Evolutionary conservation across 2,329 filamentous ascomycete species (phyloP).

Genomic region (Claviceps quebecensis): DNA sequence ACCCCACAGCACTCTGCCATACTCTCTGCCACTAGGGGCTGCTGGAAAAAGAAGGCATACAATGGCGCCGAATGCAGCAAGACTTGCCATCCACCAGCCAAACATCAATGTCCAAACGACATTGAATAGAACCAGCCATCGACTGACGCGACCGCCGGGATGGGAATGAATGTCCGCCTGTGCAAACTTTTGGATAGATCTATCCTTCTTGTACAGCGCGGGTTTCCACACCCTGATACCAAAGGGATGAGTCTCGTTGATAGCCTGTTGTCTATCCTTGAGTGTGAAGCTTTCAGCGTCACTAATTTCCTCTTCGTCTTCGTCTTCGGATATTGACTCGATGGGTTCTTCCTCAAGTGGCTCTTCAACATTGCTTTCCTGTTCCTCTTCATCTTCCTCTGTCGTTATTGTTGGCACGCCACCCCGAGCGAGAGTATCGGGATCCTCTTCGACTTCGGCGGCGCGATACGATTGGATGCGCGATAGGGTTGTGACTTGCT

Average conservation of each 20-base stretch:
- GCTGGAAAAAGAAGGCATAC: constrained; percentile 71
- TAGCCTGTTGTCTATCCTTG: constrained; percentile 91
- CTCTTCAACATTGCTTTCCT: constrained; percentile 23
- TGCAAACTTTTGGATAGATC: constrained; percentile 90
- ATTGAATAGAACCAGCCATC: constrained; percentile 79
- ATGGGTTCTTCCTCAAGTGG: constrained; percentile 29
- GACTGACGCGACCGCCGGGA: constrained; percentile 74
- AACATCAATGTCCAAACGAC: constrained; percentile 80
- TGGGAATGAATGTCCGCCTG: constrained; percentile 95
- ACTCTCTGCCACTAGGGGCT: constrained; percentile 66
- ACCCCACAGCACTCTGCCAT: constrained; percentile 73
- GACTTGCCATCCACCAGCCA: constrained; percentile 85
- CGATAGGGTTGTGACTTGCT: constrained; percentile 20
- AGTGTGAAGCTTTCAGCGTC: constrained; percentile 96
- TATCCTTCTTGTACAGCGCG: constrained; percentile 91
- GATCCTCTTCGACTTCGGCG: constrained; percentile 12
- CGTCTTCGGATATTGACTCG: constrained; percentile 53
- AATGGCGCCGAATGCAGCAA: constrained; percentile 59
- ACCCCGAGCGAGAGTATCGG: constrained; percentile 3
- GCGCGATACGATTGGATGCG: constrained; percentile 26
- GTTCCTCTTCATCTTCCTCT: constrained; percentile 12
- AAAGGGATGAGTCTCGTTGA: constrained; percentile 97
- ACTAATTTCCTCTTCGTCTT: constrained; percentile 34
- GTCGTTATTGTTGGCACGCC: constrained; percentile 7
- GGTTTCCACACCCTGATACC: constrained; percentile 99